These are phyloP conservation scores for Starmera stellimalicola DNA, from an alignment of 1,139 yeast genomes.

Conservation along the genomic window DNA sequence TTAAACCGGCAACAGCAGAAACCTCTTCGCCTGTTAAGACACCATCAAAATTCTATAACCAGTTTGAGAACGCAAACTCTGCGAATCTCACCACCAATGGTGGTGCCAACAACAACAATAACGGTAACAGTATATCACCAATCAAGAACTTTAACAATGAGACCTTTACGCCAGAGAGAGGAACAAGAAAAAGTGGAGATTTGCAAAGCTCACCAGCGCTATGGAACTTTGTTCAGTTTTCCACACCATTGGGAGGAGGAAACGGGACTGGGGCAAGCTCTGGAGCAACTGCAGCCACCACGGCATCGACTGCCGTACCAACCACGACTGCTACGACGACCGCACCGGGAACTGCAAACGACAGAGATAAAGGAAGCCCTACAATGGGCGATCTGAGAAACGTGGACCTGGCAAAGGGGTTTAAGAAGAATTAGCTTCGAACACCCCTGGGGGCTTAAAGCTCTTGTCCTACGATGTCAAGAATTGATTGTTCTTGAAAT, in stretches of 20 bases:
- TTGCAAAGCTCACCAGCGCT: conserved; percentile 59
- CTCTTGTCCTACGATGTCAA: too few relatives aligned
- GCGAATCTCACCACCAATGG: conserved; percentile 11
- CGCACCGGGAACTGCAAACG: conserved; percentile 2
- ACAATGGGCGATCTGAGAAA: conserved; percentile 34
- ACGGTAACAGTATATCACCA: conserved; percentile 15
- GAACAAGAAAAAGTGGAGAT: conserved; percentile 27
- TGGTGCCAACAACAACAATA: conserved; percentile 9
- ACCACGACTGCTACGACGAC: neutral
- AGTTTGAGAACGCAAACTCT: too few relatives aligned
- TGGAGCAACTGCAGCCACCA: conserved; percentile 28
- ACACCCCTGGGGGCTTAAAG: too few relatives aligned
- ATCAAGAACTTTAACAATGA: conserved; percentile 46
- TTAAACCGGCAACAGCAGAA: conserved; percentile 11
- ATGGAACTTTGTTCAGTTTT: conserved; percentile 72
- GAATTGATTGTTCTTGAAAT: too few relatives aligned
- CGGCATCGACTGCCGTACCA: conserved; percentile 24
- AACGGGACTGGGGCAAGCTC: too few relatives aligned
- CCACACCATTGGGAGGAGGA: conserved; percentile 45
- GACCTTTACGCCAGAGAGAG: conserved; percentile 79
- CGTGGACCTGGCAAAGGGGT: conserved; percentile 35
- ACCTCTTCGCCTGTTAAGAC: neutral
- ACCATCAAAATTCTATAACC: conserved; percentile 1
- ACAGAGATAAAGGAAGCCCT: conserved; percentile 16
- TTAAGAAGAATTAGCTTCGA: conserved; percentile 20